These are phyloP conservation scores for Tanacetum coccineum DNA, from an alignment of 129 eudicot genomes.

Conservation along the genomic window DNA sequence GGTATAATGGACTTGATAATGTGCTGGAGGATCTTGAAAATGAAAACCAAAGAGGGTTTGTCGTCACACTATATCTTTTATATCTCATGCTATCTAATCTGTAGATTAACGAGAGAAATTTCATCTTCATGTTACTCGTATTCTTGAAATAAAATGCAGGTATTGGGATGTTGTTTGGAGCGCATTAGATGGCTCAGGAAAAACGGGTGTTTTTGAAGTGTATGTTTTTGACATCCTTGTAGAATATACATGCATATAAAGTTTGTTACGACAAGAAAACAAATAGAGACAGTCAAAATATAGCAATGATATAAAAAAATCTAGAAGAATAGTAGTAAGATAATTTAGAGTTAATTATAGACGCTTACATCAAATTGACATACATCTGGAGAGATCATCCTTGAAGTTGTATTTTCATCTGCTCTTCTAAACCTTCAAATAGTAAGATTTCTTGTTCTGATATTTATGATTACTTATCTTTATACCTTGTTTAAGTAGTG, in stretches of 20 bases:
- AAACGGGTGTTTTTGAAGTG: conserved; percentile 73
- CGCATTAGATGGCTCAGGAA: conserved; percentile 61
- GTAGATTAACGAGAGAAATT: neutral
- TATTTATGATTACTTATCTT: no score
- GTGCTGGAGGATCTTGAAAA: conserved; percentile 63
- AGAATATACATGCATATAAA: neutral
- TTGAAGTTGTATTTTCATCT: no score
- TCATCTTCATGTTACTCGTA: neutral
- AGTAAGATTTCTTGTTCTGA: no score
- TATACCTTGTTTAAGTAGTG: no score
- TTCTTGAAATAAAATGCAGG: conserved; percentile 31
- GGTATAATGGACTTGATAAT: conserved; percentile 71
- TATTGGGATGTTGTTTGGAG: conserved; percentile 97
- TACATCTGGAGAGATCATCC: no score
- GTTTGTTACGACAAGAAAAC: no score
- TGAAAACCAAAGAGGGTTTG: conserved; percentile 75
- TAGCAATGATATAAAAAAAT: no score
- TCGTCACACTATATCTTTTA: neutral
- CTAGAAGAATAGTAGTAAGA: no score
- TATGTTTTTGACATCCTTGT: conserved; percentile 21
- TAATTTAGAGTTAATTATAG: no score
- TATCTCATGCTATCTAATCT: neutral
- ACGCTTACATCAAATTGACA: no score
- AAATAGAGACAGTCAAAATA: no score
- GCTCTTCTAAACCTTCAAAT: no score